These are phyloP conservation scores for Plasmodium adleri DNA, from an alignment of 169 alveolate species.

Conservation along the genomic window DNA sequence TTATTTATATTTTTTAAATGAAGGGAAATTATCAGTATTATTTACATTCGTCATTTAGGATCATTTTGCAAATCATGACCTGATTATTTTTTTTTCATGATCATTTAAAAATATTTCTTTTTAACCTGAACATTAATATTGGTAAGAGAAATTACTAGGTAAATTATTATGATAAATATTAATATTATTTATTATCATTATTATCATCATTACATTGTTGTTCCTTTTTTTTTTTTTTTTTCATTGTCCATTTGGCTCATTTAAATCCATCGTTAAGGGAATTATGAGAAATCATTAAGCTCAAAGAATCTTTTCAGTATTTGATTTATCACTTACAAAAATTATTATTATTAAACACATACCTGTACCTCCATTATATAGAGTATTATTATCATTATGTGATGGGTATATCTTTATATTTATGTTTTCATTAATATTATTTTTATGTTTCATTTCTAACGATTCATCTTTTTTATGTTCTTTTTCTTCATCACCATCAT, in stretches of 20 bases:
- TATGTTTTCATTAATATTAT: background rate
- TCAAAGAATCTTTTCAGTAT: no score
- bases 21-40: background rate
- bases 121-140: background rate
- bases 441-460: no score
- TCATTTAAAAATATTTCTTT: no score
- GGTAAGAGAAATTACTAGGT: background rate
- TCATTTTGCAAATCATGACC: background rate
- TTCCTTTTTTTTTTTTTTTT: no score
- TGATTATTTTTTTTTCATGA: background rate
- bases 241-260: no score
- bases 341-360: no score
- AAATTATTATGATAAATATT: background rate
- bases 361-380: background rate
- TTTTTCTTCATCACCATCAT: no score
- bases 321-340: no score
- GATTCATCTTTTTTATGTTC: no score
- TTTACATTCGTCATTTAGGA: background rate
- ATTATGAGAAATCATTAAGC: no score
- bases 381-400: background rate
- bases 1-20: background rate
- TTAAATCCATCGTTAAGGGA: no score
- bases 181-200: background rate
- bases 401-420: background rate
- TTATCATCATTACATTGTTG: background rate